phyloP scores from a whole-genome alignment of 1,139 yeast genomes.

The Pichia sp. region DNA sequence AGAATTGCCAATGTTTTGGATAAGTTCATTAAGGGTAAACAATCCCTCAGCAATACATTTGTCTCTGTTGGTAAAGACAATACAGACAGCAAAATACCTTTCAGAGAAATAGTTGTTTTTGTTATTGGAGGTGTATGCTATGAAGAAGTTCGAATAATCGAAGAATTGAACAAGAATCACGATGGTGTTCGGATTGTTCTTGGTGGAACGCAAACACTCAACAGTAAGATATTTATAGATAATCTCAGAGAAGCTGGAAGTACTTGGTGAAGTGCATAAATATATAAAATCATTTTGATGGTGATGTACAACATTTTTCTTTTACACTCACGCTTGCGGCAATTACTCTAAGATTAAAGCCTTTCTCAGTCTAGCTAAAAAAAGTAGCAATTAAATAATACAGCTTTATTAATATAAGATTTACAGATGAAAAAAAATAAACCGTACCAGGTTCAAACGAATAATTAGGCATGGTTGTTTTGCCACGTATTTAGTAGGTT shows the following conservation, averaged over 20 bases:
- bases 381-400: background rate
- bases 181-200: conserved; percentile 54
- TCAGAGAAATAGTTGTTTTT: conserved; percentile 77
- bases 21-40: conserved; percentile 46
- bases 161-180: conserved; percentile 54
- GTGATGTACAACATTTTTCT: background rate
- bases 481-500: conserved; percentile 74
- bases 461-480: conserved; percentile 50
- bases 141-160: conserved; percentile 82
- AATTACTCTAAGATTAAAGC: background rate
- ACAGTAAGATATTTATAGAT: conserved; percentile 52
- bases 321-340: background rate
- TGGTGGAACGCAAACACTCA: conserved; percentile 74
- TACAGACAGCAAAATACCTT: conserved; percentile 33
- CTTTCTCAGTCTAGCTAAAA: background rate
- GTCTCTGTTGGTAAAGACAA: conserved; percentile 3
- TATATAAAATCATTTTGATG: conserved; percentile 5
- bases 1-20: conserved; percentile 53
- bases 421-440: background rate
- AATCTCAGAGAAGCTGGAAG: conserved; percentile 26
- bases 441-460: background rate
- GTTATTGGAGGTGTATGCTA: conserved; percentile 88
- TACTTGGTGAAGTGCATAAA: conserved; percentile 9
- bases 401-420: background rate
- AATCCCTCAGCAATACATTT: conserved; percentile 29